Evolutionary conservation across 2,329 filamentous ascomycete genomes (phyloP).

Genomic region (Hypoxylon sp.): DNA sequence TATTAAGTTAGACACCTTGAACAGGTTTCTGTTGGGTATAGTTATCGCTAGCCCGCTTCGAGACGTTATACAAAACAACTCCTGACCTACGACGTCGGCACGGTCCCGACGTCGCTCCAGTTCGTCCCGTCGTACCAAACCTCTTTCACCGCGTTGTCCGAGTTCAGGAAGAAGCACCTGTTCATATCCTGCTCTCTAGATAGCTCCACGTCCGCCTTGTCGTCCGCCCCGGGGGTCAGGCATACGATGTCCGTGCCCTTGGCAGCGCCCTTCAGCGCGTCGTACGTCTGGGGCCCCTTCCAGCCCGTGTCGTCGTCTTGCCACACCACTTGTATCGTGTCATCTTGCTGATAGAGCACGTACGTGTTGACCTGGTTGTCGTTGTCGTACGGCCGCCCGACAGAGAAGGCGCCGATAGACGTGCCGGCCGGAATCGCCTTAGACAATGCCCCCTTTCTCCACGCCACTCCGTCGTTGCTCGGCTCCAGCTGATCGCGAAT

Average conservation of each 20-base stretch:
- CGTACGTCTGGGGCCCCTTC: slow-evolving; percentile 36
- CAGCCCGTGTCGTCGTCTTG: slow-evolving; percentile 36
- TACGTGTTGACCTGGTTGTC: slow-evolving; percentile 37
- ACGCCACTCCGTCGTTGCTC: slow-evolving; percentile 24
- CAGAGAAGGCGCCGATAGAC: slow-evolving; percentile 35
- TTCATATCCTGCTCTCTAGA: slow-evolving; percentile 39
- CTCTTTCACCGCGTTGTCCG: slow-evolving; percentile 27
- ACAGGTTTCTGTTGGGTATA: neutral
- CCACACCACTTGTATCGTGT: slow-evolving; percentile 36
- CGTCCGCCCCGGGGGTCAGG: slow-evolving; percentile 31
- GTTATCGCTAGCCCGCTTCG: neutral
- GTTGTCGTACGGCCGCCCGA: slow-evolving; percentile 34
- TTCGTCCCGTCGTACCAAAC: slow-evolving; percentile 37
- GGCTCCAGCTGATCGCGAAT: slow-evolving; percentile 22
- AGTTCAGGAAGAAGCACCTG: slow-evolving; percentile 37
- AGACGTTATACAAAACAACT: neutral
- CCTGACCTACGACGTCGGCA: slow-evolving; percentile 18
- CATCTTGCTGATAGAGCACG: slow-evolving; percentile 35
- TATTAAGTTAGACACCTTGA: neutral
- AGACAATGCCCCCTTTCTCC: slow-evolving; percentile 28
- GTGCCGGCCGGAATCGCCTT: slow-evolving; percentile 28
- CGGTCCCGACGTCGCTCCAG: slow-evolving; percentile 32
- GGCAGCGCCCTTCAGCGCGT: slow-evolving; percentile 27
- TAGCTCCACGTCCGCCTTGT: slow-evolving; percentile 11
- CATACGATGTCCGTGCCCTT: slow-evolving; percentile 37